Evolutionary conservation across 1,284 basidiomycete genomes (phyloP).

Genomic region (Austropuccinia psidii): DNA sequence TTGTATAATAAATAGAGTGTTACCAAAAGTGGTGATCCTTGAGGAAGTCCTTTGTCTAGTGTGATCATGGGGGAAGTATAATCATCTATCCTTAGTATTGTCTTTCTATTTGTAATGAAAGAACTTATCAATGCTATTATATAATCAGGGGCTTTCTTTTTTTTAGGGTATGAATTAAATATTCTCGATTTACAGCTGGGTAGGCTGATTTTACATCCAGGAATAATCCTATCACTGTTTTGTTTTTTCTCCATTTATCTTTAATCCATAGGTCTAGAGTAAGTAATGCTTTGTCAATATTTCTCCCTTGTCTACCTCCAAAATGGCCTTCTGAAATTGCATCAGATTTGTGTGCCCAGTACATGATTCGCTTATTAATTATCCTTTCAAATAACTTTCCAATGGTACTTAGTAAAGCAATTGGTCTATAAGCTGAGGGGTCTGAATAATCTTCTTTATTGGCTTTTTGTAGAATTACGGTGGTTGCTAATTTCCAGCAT

Average conservation of each 20-base stretch:
- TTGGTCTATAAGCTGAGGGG: slow-evolving; percentile 13
- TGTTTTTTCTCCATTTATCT: slow-evolving; percentile 15
- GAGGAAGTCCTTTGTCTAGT: slow-evolving; percentile 1
- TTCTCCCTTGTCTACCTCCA: neutral
- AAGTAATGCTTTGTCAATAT: neutral
- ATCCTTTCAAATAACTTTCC: slow-evolving; percentile 15
- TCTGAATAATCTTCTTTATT: neutral
- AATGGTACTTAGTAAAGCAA: neutral
- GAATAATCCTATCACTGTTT: neutral
- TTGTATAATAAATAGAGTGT: slow-evolving; percentile 20
- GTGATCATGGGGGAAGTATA: neutral
- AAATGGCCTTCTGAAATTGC: neutral
- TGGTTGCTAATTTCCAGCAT: neutral
- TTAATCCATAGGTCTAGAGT: neutral
- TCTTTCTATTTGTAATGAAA: neutral
- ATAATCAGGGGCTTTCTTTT: neutral
- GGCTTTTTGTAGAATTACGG: neutral
- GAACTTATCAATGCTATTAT: neutral
- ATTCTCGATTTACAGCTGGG: neutral
- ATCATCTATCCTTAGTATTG: neutral
- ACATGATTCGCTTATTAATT: neutral
- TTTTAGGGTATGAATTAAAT: neutral
- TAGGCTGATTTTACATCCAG: slow-evolving; percentile 25
- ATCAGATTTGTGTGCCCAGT: slow-evolving; percentile 1
- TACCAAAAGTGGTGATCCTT: slow-evolving; percentile 8